Evolutionary conservation across 2,329 filamentous ascomycete genomes (phyloP), one percentile per base, ranked within the genome.

Genomic region (Rutstroemia sydowiana): DNA sequence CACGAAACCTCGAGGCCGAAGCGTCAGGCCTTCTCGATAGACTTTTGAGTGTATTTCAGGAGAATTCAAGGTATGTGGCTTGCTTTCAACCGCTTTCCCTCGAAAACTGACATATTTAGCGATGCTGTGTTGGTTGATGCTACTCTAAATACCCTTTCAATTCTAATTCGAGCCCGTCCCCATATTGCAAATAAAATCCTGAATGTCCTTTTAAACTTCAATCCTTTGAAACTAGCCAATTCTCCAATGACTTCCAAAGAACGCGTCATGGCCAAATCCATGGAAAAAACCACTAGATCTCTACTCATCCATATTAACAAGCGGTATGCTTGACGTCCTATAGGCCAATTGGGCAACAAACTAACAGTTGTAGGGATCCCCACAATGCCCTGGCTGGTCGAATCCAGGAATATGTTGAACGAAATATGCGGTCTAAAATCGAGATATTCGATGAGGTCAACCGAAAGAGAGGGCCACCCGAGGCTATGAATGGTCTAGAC

Each of bases 281-380:
- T 98, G 82, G 92, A 96, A 68, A 89, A 95, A 66, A 98, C 93
- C 21, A 87, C 87, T 3, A 81, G 90, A 62, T 82, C 90, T 59
- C 73, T 98, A 43, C 75, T 97, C 36, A 78, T 91, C 48, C 91
- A 96, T 69, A 74, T 95, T 48, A 75, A 86, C 59, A 92, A 92
- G 71, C 79, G 82, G 85, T 88, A 75, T 59, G 74, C 34, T 20
- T 31, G 23, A 44, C 36, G 48, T 41, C 42, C 8, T 34, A 45
- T 21, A 37, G 28, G 8, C 21, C 45, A n/a, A 34, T 47, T n/a
- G n/a, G n/a, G 39, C 30, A 28, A 48, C 45, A 49, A 57, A 52
- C 63, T 67, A 56, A 67, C 56, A 43, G 45, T 37, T 30, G 30
- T 54, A 90, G 91, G 63, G 90, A 93, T 60, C 87, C 88, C 2